These are phyloP conservation scores for Saccharomyces uvarum DNA, from an alignment of 1,139 yeast species.

Conservation along the genomic window DNA sequence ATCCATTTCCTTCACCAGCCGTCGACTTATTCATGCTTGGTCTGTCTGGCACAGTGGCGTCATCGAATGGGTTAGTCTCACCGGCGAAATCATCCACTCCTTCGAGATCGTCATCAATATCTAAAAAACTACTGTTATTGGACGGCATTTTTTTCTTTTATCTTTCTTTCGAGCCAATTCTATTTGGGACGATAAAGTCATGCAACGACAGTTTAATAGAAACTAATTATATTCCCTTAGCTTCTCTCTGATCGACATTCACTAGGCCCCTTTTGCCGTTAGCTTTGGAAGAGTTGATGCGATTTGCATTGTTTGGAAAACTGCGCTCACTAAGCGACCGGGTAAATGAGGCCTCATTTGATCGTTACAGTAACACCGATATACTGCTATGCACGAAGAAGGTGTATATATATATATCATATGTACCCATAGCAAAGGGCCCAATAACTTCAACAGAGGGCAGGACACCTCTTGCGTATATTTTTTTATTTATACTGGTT, in stretches of 20 bases:
- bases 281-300: neutral
- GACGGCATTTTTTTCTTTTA: neutral
- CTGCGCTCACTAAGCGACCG: neutral
- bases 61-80: constrained; percentile 18
- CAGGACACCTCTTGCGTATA: neutral
- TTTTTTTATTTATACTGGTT: neutral
- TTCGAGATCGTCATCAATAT: constrained; percentile 15
- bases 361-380: neutral
- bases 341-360: neutral
- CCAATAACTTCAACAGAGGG: neutral
- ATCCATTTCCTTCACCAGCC: neutral
- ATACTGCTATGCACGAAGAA: neutral
- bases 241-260: neutral
- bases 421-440: neutral
- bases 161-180: neutral
- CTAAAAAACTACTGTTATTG: neutral
- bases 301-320: neutral
- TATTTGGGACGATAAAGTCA: neutral
- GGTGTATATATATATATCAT: neutral
- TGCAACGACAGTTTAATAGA: neutral
- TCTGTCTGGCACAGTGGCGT: constrained; percentile 2
- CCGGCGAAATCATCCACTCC: constrained; percentile 18
- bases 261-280: neutral
- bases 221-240: neutral
- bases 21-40: neutral